phyloP scores from a whole-genome alignment of 2,329 filamentous ascomycete species.

The Huntiella abstrusa region DNA sequence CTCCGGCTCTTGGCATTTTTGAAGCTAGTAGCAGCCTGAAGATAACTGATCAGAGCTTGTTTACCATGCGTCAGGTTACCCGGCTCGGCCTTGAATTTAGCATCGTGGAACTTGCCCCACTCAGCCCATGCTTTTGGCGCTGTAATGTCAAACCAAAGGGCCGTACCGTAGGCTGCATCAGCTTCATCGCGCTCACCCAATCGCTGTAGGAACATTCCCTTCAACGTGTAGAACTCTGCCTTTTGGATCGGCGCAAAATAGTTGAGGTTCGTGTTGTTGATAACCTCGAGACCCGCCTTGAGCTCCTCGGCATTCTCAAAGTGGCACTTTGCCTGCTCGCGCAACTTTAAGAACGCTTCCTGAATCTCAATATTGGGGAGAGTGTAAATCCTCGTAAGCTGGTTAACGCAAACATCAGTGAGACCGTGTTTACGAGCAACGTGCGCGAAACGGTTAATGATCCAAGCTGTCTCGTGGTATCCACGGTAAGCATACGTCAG shows the following conservation, averaged over 20 bases:
- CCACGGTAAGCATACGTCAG: conserved; percentile 91
- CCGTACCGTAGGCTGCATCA: conserved; percentile 84
- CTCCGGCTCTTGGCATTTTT: conserved; percentile 95
- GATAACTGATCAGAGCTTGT: conserved; percentile 85
- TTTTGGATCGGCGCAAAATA: conserved; percentile 95
- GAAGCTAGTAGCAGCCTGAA: conserved; percentile 89
- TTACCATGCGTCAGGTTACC: conserved; percentile 65
- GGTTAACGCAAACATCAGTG: conserved; percentile 90
- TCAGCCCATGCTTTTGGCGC: conserved; percentile 97
- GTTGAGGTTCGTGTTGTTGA: conserved; percentile 98
- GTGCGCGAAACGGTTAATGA: conserved; percentile 96
- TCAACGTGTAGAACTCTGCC: conserved; percentile 96
- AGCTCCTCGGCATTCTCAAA: conserved; percentile 92
- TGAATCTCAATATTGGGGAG: conserved; percentile 99
- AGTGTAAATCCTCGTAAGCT: conserved; percentile 94
- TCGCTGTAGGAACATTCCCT: conserved; percentile 98
- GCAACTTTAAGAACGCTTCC: conserved; percentile 90
- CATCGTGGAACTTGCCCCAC: conserved; percentile 97
- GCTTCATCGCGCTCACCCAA: conserved; percentile 79
- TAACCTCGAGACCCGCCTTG: conserved; percentile 84
- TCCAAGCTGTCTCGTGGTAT: conserved; percentile 98
- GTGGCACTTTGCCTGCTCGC: conserved; percentile 98
- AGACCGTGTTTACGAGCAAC: conserved; percentile 94
- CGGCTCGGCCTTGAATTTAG: conserved; percentile 83
- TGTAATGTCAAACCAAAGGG: conserved; percentile 86